Conservation (phyloP, 768 basidiomycete genomes). For the Jaapia argillacea region DNA sequence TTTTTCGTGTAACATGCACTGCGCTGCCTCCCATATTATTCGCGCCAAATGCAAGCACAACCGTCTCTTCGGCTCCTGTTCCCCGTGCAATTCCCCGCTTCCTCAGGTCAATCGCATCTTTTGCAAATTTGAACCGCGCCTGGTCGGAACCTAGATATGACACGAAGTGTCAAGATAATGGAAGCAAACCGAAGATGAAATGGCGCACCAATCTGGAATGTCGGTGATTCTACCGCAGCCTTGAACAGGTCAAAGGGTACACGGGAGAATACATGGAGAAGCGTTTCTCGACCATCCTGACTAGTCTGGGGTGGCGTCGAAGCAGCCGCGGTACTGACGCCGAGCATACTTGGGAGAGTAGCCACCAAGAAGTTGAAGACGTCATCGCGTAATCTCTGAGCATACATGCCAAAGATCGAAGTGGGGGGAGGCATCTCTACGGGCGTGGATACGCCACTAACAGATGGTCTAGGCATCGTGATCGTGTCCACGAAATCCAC, state of each 20-base stretch:
- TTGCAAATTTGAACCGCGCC: constrained; percentile 85
- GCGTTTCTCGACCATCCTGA: constrained; percentile 49
- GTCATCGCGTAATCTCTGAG: constrained; percentile 65
- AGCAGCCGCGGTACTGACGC: constrained; percentile 28
- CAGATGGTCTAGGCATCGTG: constrained; percentile 3
- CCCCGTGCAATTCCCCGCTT: constrained; percentile 70
- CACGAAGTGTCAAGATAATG: no score
- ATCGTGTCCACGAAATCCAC: constrained; percentile 56
- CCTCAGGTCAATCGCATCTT: constrained; percentile 76
- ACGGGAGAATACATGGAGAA: constrained; percentile 65
- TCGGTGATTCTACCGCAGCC: constrained; percentile 66
- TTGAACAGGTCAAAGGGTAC: constrained; percentile 89
- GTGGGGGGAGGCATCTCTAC: constrained; percentile 29
- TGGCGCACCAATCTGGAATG: constrained; percentile 64
- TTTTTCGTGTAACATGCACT: constrained; percentile 82
- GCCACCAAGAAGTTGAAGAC: constrained; percentile 72
- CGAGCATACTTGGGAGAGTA: constrained; percentile 59
- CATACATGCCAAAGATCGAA: constrained; percentile 68
- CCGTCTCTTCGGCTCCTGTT: constrained; percentile 75
- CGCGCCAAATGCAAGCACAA: constrained; percentile 82
- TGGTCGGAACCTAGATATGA: constrained; percentile 82
- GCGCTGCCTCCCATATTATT: constrained; percentile 57
- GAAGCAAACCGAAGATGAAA: no score
- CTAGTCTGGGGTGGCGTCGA: constrained; percentile 26
- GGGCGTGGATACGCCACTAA: constrained; percentile 43